Conservation (phyloP, 2,329 filamentous ascomycete genomes). For the Arthrobotrys pseudoclavata region DNA sequence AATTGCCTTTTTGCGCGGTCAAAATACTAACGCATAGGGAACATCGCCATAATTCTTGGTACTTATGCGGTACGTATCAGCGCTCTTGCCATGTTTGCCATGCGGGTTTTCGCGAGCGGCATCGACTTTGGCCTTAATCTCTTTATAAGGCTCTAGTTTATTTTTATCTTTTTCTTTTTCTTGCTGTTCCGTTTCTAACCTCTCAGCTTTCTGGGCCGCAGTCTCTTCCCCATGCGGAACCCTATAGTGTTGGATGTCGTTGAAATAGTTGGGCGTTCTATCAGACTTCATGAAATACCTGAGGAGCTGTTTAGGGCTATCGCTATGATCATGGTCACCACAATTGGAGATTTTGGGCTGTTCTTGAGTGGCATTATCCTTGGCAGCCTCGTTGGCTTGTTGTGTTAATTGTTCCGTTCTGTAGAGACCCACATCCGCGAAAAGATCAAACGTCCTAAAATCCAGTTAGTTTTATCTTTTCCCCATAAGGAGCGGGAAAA, state of each 20-base stretch:
- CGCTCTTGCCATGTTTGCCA: neutral
- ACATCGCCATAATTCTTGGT: conserved; percentile 15
- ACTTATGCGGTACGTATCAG: conserved; percentile 5
- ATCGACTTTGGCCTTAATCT: neutral
- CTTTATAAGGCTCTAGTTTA: neutral
- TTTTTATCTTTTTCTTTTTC: conserved; percentile 8
- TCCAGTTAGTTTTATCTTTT: neutral
- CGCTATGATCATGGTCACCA: neutral
- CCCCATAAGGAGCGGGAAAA: neutral
- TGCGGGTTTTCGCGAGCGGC: neutral
- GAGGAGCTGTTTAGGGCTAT: neutral
- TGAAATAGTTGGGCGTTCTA: conserved; percentile 5
- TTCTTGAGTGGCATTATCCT: neutral
- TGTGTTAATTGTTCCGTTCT: no score
- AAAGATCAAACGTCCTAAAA: conserved; percentile 55
- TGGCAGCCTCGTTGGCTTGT: neutral
- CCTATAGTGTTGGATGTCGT: conserved; percentile 18
- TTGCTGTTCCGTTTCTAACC: neutral
- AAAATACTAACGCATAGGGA: conserved; percentile 28
- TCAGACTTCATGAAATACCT: conserved; percentile 10
- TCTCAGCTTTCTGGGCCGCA: no score
- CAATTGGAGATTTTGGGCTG: neutral
- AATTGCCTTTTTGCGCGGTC: no score
- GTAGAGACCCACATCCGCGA: conserved; percentile 23
- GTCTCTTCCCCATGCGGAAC: neutral